Conservation (phyloP, 1,139 yeast genomes). For the Candida freyschussii region DNA sequence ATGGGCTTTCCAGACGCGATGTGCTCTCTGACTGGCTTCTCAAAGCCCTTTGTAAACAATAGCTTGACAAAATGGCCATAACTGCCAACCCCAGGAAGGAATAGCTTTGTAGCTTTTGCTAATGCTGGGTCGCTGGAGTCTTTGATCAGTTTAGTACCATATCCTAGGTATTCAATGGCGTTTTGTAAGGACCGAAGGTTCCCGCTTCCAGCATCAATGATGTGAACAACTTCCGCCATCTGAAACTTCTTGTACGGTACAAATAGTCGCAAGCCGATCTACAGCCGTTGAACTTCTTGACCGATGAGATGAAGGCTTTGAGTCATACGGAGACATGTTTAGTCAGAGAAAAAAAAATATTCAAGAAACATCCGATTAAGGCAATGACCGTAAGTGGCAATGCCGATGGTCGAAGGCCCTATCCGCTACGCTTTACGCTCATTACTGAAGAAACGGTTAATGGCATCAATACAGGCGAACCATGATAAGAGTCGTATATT, state of each 20-base stretch:
- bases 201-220: conserved; percentile 94
- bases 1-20: conserved; percentile 71
- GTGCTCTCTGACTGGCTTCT: conserved; percentile 59
- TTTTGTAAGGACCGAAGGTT: conserved; percentile 84
- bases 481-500: too few relatives aligned
- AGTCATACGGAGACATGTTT: too few relatives aligned
- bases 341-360: too few relatives aligned
- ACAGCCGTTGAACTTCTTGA: too few relatives aligned
- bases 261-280: too few relatives aligned
- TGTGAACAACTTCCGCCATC: conserved; percentile 46
- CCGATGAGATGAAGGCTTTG: too few relatives aligned
- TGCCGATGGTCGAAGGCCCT: too few relatives aligned
- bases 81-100: conserved; percentile 95
- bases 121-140: conserved; percentile 40
- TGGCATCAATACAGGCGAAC: too few relatives aligned
- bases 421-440: too few relatives aligned
- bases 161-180: conserved; percentile 77
- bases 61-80: conserved; percentile 87
- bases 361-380: too few relatives aligned
- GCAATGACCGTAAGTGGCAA: too few relatives aligned
- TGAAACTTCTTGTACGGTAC: not conserved
- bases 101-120: conserved; percentile 46
- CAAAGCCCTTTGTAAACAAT: conserved; percentile 56
- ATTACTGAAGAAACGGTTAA: too few relatives aligned
- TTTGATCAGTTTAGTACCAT: conserved; percentile 48